Percentiles rank a stretch among this genome's conserved stretches.
Conservation (phyloP, 202 grass and related monocot species). For the Schoenoplectus triqueter region DNA sequence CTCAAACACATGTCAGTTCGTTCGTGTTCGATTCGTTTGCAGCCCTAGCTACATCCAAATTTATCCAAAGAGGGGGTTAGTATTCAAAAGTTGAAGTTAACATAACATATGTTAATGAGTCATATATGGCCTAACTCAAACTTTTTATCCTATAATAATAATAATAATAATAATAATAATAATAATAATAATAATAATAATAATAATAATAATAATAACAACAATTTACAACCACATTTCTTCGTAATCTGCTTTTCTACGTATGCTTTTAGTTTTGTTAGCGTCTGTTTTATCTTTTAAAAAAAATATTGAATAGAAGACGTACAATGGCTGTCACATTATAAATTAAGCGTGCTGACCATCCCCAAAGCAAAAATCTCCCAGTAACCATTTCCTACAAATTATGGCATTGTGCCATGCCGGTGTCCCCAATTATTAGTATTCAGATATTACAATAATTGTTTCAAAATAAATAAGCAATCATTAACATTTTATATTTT, state of each 20-base stretch:
- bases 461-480: not conserved
- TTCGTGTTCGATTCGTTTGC: no score
- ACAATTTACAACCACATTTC: not conserved
- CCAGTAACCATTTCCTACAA: no score
- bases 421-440: no score
- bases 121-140: conserved; percentile 27
- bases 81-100: conserved; percentile 24
- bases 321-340: no score
- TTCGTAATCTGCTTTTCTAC: not conserved
- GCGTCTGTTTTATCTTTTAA: not conserved
- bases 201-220: no score
- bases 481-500: not conserved
- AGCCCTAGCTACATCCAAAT: not conserved
- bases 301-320: not conserved
- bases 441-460: no score
- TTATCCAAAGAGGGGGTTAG: not conserved
- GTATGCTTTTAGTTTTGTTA: not conserved
- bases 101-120: not conserved
- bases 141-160: not conserved
- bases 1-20: no score
- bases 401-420: no score
- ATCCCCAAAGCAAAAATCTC: not conserved
- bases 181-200: not conserved
- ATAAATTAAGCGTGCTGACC: not conserved
- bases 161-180: no score